phyloP scores from a whole-genome alignment of 495 filamentous ascomycete species.

The Amniculicola lignicola region DNA sequence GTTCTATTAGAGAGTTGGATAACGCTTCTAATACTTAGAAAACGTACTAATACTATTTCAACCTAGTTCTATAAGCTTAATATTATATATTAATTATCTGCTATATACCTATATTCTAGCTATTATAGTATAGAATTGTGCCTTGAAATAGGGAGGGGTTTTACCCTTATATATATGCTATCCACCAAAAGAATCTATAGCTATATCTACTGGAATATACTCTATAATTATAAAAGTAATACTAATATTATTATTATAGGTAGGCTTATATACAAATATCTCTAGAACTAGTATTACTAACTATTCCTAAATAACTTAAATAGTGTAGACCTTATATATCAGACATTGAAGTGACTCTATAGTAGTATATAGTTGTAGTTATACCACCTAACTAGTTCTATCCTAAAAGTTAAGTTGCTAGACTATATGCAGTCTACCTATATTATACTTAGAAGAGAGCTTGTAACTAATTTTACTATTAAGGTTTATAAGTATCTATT shows the following conservation, averaged over 20 bases:
- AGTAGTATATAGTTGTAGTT: slow-evolving; percentile 10
- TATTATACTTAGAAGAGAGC: slow-evolving; percentile 1
- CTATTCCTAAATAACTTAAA: slow-evolving; percentile 8
- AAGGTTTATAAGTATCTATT: neutral
- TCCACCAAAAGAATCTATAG: slow-evolving; percentile 15
- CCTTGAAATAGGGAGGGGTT: slow-evolving; percentile 10
- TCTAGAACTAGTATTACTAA: slow-evolving; percentile 6
- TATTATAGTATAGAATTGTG: slow-evolving; percentile 4
- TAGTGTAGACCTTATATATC: slow-evolving; percentile 10
- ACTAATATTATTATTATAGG: slow-evolving; percentile 2
- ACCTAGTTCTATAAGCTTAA: slow-evolving; percentile 12
- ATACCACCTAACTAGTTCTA: slow-evolving; percentile 19
- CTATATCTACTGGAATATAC: slow-evolving; percentile 15
- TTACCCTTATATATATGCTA: slow-evolving; percentile 9
- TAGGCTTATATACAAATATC: slow-evolving; percentile 10
- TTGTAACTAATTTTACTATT: neutral
- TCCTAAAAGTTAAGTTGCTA: slow-evolving; percentile 12
- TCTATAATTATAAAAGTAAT: slow-evolving; percentile 14
- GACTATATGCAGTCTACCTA: slow-evolving; percentile 7
- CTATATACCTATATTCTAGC: slow-evolving; percentile 11
- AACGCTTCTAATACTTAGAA: slow-evolving; percentile 6
- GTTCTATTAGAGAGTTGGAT: slow-evolving; percentile 6
- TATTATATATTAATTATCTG: slow-evolving; percentile 3
- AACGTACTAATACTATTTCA: slow-evolving; percentile 4
- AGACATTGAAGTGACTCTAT: slow-evolving; percentile 15